phyloP scores from a whole-genome alignment of 2,329 filamentous ascomycete species.

The Monosporascus sp. region DNA sequence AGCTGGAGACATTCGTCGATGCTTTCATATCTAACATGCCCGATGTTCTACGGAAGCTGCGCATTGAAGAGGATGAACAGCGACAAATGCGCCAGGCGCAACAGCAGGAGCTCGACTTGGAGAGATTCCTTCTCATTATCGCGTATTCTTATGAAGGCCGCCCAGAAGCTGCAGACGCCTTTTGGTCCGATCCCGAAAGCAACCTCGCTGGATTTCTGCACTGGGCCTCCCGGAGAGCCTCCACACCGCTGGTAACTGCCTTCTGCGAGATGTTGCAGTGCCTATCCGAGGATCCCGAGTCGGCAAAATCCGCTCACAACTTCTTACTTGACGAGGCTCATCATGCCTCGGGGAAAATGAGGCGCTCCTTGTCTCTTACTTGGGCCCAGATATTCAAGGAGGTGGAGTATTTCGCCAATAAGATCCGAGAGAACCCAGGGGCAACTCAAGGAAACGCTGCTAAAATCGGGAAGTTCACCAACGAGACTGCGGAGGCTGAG shows the following conservation, averaged over 20 bases:
- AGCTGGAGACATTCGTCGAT: constrained; percentile 83
- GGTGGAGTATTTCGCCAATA: constrained; percentile 75
- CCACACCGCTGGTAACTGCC: constrained; percentile 90
- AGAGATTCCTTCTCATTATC: constrained; percentile 87
- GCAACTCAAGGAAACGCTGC: constrained; percentile 48
- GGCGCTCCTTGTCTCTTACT: constrained; percentile 77
- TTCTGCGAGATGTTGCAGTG: constrained; percentile 96
- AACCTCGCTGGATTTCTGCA: constrained; percentile 92
- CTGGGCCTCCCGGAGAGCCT: constrained; percentile 93
- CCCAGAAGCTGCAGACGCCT: constrained; percentile 76
- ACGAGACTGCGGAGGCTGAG: constrained; percentile 70
- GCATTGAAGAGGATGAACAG: constrained; percentile 86
- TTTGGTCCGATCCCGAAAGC: constrained; percentile 89
- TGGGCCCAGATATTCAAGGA: constrained; percentile 93
- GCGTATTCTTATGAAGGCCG: constrained; percentile 86
- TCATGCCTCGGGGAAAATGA: constrained; percentile 69
- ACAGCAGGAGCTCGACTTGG: constrained; percentile 69
- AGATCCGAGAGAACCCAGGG: constrained; percentile 67
- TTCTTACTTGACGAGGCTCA: constrained; percentile 85
- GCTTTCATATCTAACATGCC: constrained; percentile 94
- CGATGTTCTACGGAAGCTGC: constrained; percentile 79
- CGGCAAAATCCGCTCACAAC: constrained; percentile 77
- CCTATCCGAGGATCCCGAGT: constrained; percentile 75
- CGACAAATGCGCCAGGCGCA: constrained; percentile 61
- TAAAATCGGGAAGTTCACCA: constrained; percentile 55